phyloP scores from a whole-genome alignment of 78 protist species.

The Dictyostelium intermedium region DNA sequence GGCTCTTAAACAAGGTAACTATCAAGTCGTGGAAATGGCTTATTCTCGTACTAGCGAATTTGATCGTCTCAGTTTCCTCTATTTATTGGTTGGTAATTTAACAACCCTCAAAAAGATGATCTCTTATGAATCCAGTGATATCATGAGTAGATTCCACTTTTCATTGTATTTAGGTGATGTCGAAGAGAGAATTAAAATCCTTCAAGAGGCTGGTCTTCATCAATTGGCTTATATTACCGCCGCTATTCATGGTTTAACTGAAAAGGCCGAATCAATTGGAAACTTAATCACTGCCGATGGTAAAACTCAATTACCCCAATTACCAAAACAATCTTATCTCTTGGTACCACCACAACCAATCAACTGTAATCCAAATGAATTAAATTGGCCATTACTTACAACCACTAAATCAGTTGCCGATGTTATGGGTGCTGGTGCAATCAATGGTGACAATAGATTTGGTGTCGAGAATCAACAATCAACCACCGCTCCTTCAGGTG shows the following conservation, averaged over 20 bases:
- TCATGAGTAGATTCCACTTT: slow-evolving; percentile 91
- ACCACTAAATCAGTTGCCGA: slow-evolving; percentile 79
- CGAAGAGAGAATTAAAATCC: slow-evolving; percentile 86
- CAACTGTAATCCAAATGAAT: slow-evolving; percentile 32
- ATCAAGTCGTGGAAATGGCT: slow-evolving; percentile 95
- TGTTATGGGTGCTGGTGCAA: background rate
- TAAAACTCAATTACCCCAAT: background rate
- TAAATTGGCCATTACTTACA: slow-evolving; percentile 94
- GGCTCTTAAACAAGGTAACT: slow-evolving; percentile 96
- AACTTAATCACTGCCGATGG: slow-evolving; percentile 1
- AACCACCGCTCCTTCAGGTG: background rate
- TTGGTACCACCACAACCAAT: slow-evolving; percentile 87
- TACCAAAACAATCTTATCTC: slow-evolving; percentile 16
- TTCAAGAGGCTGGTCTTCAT: slow-evolving; percentile 81
- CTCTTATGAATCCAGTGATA: slow-evolving; percentile 88
- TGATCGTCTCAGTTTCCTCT: slow-evolving; percentile 95
- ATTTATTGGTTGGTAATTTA: slow-evolving; percentile 96
- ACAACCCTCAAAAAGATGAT: slow-evolving; percentile 93
- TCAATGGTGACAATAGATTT: slow-evolving; percentile 33
- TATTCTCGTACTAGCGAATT: slow-evolving; percentile 90
- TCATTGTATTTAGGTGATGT: slow-evolving; percentile 95
- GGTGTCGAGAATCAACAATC: slow-evolving; percentile 7
- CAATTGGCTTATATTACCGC: slow-evolving; percentile 94
- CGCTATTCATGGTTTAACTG: slow-evolving; percentile 89
- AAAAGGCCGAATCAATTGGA: slow-evolving; percentile 65